These are phyloP conservation scores for Dactylellina cionopaga DNA, from an alignment of 2,329 filamentous ascomycete species.

Conservation along the genomic window DNA sequence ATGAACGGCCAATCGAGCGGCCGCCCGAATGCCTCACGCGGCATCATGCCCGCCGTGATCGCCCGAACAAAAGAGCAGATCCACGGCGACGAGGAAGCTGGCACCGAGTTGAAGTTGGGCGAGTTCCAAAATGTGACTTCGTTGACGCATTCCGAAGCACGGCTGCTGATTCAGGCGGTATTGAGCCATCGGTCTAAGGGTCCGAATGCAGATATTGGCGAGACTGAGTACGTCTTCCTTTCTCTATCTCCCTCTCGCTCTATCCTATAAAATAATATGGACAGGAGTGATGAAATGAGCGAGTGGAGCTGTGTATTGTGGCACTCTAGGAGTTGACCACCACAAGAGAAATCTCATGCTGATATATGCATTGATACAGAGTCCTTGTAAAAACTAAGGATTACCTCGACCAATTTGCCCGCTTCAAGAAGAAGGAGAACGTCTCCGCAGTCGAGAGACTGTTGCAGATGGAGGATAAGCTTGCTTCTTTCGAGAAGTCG, in stretches of 20 bases:
- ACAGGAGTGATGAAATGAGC: background rate
- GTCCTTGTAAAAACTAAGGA: constrained; percentile 88
- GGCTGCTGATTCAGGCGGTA: constrained; percentile 89
- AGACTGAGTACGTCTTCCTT: constrained; percentile 75
- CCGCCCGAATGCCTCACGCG: constrained; percentile 11
- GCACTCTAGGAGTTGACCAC: background rate
- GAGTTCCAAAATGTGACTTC: constrained; percentile 94
- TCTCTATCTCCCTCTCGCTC: background rate
- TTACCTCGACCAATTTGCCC: constrained; percentile 92
- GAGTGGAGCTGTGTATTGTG: too few relatives aligned
- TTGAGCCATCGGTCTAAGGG: constrained; percentile 81
- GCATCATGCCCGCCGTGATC: constrained; percentile 61
- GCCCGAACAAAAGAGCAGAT: constrained; percentile 75
- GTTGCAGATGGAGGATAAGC: constrained; percentile 78
- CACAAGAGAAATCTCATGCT: background rate
- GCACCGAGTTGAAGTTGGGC: constrained; percentile 81
- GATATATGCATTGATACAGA: constrained; percentile 61
- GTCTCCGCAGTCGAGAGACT: constrained; percentile 93
- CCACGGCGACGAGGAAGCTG: constrained; percentile 87
- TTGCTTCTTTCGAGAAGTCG: constrained; percentile 92
- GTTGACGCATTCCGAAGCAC: constrained; percentile 89
- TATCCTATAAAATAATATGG: background rate
- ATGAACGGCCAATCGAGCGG: constrained; percentile 51
- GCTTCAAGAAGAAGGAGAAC: constrained; percentile 94
- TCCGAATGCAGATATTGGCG: constrained; percentile 78